Base-by-base conservation (phyloP, 768 basidiomycete species). In the Pleurotus djamor region DNA sequence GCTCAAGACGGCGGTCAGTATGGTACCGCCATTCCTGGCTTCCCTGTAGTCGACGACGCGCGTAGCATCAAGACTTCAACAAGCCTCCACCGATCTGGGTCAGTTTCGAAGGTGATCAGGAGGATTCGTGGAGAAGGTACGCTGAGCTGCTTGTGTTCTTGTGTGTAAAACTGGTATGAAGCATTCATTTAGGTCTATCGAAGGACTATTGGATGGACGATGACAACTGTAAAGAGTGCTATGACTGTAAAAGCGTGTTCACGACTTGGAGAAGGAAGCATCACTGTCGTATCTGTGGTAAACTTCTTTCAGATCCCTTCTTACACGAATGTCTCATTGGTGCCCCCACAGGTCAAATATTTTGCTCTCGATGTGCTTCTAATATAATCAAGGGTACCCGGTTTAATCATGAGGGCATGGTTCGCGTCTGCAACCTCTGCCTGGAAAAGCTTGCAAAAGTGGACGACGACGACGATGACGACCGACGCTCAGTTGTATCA, bases 161-260 rank as follows among this genome's bases (percentile, higher is more conserved):
- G n/a, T 52, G 68, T 36, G 51, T 58, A 38, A 58, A 12, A 10
- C 17, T 16, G 21, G 3, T 28, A 28, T 28, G 21, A 28, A 28
- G 21, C 17, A 16, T 14, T 8, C 38, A 7, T 44, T 38, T 54
- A 93, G 92, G 92, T n/a, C 69, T 96, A 16, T 93, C 92, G 21
- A 86, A 88, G 63, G 93, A 97, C 67, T 98, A 98, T 69, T 99
- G 97, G 97, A 98, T 98, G 95, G 92, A 94, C 61, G 96, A 98
- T 68, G 94, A 94, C 67, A 90, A 91, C 58, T 93, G 92, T 66
- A 97, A 91, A 69, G 94, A 97, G 67, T 96, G 95, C 68, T 96
- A 94, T 69, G 95, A 96, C 71, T 97, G 95, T 77, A 93, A 94
- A 72, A 92, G 91, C 63, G 80, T 91, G 51, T 99, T 99, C 74